Conservation (phyloP, 73 alveolate genomes). For the Stentor coeruleus region DNA sequence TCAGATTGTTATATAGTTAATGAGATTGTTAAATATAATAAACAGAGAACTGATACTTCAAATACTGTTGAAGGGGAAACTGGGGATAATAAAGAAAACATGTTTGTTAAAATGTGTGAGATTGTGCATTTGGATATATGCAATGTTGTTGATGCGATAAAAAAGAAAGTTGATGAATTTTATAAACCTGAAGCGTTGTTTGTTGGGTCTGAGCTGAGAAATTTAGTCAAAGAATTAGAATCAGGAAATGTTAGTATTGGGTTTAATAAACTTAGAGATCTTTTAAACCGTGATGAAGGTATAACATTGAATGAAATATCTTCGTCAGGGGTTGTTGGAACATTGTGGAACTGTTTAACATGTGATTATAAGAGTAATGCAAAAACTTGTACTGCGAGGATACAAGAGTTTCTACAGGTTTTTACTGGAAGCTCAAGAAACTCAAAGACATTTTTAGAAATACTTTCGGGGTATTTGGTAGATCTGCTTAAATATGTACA, state of each 20-base stretch:
- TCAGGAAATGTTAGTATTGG: constrained; percentile 3
- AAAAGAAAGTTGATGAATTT: neutral
- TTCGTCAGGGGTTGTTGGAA: neutral
- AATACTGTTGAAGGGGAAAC: neutral
- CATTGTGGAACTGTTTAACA: neutral
- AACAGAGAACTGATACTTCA: neutral
- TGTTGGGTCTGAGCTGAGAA: neutral
- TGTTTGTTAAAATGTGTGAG: neutral
- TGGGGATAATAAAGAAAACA: neutral
- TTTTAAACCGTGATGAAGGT: constrained; percentile 2
- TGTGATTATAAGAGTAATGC: neutral
- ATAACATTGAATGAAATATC: neutral
- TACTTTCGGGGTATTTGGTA: neutral
- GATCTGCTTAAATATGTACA: neutral
- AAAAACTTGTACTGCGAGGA: neutral
- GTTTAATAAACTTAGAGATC: neutral
- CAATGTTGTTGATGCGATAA: neutral
- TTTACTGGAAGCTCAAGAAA: neutral
- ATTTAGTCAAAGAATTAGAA: neutral
- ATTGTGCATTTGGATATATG: neutral
- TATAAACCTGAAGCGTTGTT: neutral
- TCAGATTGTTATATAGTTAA: neutral
- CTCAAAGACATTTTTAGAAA: neutral
- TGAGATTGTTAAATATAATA: neutral
- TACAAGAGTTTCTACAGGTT: neutral